Evolutionary conservation across 192 early-diverging fungal genomes (phyloP).

Genomic region (Backusella psychrophila): DNA sequence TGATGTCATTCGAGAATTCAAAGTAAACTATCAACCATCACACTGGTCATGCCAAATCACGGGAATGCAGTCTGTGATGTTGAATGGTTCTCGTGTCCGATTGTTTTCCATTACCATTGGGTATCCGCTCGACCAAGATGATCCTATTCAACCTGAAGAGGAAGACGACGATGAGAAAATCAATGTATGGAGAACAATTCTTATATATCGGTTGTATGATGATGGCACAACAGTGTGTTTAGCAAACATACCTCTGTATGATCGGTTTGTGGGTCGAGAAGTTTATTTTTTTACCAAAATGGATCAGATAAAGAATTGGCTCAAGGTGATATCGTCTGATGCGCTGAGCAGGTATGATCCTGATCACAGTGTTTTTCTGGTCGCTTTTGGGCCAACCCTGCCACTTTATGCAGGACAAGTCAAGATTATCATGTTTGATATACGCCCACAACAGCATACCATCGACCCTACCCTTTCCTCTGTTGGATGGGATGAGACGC

Average conservation of each 20-base stretch:
- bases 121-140: not conserved
- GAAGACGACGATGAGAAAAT: slow-evolving; percentile 5
- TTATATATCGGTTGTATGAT: slow-evolving; percentile 31
- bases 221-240: slow-evolving; percentile 27
- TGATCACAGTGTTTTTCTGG: slow-evolving; percentile 18
- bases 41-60: slow-evolving; percentile 27
- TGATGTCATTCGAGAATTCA: slow-evolving; percentile 17
- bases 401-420: slow-evolving; percentile 1
- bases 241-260: slow-evolving; percentile 14
- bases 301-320: slow-evolving; percentile 16
- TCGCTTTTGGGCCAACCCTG: slow-evolving; percentile 19
- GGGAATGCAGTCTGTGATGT: slow-evolving; percentile 20
- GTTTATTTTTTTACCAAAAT: slow-evolving; percentile 29
- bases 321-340: slow-evolving; percentile 17
- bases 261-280: slow-evolving; percentile 24
- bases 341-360: slow-evolving; percentile 8
- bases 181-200: slow-evolving; percentile 26
- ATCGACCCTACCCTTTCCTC: not conserved
- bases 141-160: not conserved
- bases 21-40: slow-evolving; percentile 10
- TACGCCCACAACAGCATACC: not conserved
- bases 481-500: not conserved
- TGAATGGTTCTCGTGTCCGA: slow-evolving; percentile 5
- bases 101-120: slow-evolving; percentile 21
- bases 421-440: not conserved